Evolutionary conservation across 257 asterid species (phyloP).

Genomic region (Parsonsia alboflavescens): DNA sequence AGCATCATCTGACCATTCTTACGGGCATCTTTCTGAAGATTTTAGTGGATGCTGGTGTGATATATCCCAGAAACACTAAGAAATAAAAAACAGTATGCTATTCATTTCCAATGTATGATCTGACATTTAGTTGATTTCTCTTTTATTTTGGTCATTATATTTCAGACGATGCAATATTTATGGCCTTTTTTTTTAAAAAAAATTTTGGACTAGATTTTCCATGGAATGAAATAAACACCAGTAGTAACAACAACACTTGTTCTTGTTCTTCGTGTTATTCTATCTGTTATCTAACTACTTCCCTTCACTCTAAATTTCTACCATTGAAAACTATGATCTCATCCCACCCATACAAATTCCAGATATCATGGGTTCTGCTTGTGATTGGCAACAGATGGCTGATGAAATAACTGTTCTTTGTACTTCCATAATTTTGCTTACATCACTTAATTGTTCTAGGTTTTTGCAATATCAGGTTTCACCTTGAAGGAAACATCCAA

Average conservation of each 20-base stretch:
- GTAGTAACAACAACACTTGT: background rate
- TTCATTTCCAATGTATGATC: background rate
- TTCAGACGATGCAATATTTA: background rate
- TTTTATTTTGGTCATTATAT: background rate
- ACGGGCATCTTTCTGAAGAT: conserved; percentile 14
- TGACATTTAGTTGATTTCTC: background rate
- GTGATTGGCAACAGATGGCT: conserved; percentile 20
- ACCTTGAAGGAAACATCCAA: background rate
- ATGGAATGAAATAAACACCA: background rate
- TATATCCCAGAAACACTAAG: conserved; percentile 17
- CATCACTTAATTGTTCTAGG: background rate
- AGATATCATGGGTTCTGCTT: conserved; percentile 10
- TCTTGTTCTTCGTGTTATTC: background rate
- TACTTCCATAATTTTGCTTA: background rate
- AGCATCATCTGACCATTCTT: conserved; percentile 17
- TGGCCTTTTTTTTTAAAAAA: background rate
- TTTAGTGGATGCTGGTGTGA: conserved; percentile 21
- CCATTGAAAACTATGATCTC: background rate
- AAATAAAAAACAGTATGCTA: conserved; percentile 17
- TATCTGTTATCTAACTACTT: background rate
- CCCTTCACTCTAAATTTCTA: background rate
- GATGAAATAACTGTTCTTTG: conserved; percentile 4
- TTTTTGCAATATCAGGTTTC: background rate
- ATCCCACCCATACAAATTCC: background rate
- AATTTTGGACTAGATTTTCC: too few relatives aligned